Percentiles rank a stretch among this genome's conserved stretches.
Conservation (phyloP, 495 filamentous ascomycete genomes). For the Xylaria bambusicola region DNA sequence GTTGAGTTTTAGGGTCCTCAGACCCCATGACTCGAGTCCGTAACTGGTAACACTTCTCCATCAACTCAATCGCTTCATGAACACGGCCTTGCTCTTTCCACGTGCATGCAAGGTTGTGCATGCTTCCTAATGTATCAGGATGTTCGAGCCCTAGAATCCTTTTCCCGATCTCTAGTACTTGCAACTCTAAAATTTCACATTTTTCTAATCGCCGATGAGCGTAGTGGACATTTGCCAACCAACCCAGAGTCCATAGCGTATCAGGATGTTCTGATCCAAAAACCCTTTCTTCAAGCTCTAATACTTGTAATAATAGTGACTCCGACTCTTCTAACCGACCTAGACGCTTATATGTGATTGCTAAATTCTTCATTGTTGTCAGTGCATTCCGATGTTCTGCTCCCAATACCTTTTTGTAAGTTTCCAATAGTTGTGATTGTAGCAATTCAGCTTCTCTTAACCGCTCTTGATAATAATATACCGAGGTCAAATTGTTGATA, state of each 20-base stretch:
- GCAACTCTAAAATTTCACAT: neutral
- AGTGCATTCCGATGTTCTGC: neutral
- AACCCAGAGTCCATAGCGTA: no score
- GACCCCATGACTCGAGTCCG: no score
- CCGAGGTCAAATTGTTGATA: neutral
- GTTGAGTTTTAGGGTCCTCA: no score
- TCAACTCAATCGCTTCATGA: no score
- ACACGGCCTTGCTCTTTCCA: no score
- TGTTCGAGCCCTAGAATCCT: neutral
- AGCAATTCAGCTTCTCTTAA: neutral
- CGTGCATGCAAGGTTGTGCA: no score
- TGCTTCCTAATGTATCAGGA: no score
- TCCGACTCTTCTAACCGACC: neutral
- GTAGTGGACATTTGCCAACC: no score
- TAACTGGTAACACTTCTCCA: no score
- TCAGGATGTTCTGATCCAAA: neutral
- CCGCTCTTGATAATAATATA: neutral
- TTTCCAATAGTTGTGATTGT: neutral
- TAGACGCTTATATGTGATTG: neutral
- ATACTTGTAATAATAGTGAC: neutral
- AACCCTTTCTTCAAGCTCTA: no score
- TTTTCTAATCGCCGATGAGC: neutral
- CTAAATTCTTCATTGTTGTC: neutral
- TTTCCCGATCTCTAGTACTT: neutral
- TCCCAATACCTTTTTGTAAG: neutral